Conservation (phyloP, 2,329 filamentous ascomycete species). For the Botrytis porri region DNA sequence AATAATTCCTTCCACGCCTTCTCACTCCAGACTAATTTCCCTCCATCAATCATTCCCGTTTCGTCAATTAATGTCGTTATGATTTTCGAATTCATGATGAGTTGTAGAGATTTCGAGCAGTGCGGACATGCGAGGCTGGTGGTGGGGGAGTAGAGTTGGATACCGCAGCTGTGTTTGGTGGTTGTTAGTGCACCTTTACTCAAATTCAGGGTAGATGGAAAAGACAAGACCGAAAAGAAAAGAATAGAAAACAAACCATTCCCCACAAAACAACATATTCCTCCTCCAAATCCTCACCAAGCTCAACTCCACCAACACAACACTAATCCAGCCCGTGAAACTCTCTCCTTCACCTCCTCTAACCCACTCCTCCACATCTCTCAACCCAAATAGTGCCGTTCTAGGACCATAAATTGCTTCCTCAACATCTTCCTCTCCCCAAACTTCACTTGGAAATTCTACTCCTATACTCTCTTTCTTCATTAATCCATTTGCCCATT, state of each 20-base stretch:
- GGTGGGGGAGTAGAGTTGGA: conserved; percentile 53
- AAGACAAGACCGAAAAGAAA: background rate
- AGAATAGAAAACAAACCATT: conserved; percentile 37
- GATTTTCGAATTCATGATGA: conserved; percentile 44
- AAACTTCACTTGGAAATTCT: conserved; percentile 45
- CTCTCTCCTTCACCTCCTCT: conserved; percentile 36
- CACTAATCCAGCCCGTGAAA: conserved; percentile 43
- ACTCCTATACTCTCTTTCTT: conserved; percentile 51
- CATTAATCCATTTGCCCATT: conserved; percentile 46
- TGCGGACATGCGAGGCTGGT: conserved; percentile 40
- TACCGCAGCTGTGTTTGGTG: conserved; percentile 46
- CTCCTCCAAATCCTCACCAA: conserved; percentile 31
- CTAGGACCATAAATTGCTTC: conserved; percentile 37
- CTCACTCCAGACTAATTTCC: conserved; percentile 53
- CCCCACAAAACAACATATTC: conserved; percentile 42
- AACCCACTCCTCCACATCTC: conserved; percentile 45
- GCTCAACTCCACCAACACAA: conserved; percentile 35
- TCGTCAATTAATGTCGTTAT: conserved; percentile 49
- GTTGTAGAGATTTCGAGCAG: conserved; percentile 35
- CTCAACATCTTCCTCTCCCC: conserved; percentile 40
- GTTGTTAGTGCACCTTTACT: background rate
- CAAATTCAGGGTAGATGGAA: background rate
- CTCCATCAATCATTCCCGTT: conserved; percentile 50
- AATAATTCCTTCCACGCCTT: conserved; percentile 52
- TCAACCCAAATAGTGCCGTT: conserved; percentile 43